Conservation (phyloP, 148 eudicot species). For the Nepenthes mirabilis region DNA sequence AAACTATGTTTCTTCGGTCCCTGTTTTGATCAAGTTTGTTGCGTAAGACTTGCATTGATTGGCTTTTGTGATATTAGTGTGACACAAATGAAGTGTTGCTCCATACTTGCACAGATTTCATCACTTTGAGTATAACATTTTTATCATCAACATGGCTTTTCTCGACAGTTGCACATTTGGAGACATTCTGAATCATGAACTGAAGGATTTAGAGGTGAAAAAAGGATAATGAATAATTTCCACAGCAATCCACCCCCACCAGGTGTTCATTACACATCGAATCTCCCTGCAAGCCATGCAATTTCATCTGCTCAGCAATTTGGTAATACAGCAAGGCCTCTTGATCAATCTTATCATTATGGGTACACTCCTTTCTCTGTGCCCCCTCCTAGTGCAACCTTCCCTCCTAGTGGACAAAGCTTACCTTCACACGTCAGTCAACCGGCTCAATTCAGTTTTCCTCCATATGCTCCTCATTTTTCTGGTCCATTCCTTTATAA, state of each 20-base stretch:
- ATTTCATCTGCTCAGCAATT: constrained; percentile 25
- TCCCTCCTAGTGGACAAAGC: constrained; percentile 19
- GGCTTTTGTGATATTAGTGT: no score
- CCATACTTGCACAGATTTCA: no score
- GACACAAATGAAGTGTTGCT: no score
- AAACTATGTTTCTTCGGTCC: no score
- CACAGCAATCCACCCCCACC: constrained; percentile 59
- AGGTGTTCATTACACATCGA: constrained; percentile 45
- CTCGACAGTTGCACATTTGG: no score
- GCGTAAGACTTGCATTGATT: no score
- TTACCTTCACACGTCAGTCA: constrained; percentile 21
- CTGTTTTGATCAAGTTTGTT: no score
- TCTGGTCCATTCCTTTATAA: constrained; percentile 24
- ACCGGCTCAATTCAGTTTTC: constrained; percentile 18
- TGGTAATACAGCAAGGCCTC: constrained; percentile 19
- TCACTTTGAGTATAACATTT: no score
- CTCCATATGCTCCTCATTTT: constrained; percentile 19
- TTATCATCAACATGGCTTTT: no score
- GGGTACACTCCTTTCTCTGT: constrained; percentile 18
- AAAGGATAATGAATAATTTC: constrained; percentile 30
- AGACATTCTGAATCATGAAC: no score
- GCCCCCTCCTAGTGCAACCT: constrained; percentile 17
- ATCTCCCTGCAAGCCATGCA: constrained; percentile 4
- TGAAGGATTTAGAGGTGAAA: no score
- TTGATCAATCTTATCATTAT: constrained; percentile 24